Percentiles rank a stretch among this genome's conserved stretches.
Evolutionary conservation across 768 basidiomycete genomes (phyloP).

Genomic region (Rubroboletus satanas): DNA sequence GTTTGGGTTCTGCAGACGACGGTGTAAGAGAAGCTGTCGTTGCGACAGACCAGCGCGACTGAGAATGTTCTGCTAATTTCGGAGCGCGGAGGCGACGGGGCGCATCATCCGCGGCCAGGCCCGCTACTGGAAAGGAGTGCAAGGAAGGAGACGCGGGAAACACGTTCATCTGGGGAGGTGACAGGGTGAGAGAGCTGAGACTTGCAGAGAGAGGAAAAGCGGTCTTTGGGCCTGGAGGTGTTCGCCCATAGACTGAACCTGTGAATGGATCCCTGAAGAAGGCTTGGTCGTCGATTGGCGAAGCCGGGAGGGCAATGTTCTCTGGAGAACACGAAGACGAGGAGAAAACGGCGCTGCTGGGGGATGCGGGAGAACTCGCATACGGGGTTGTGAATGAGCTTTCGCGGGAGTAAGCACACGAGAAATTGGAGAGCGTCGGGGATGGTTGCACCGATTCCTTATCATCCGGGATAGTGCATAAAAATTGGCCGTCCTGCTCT

Average conservation of each 20-base stretch:
- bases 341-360: constrained; percentile 17
- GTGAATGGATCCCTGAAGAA: neutral
- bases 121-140: neutral
- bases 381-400: constrained; percentile 24
- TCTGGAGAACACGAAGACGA: constrained; percentile 18
- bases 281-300: constrained; percentile 13
- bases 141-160: constrained; percentile 10
- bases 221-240: neutral
- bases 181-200: neutral
- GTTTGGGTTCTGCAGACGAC: constrained; percentile 13
- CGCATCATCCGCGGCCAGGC: neutral
- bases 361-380: constrained; percentile 23
- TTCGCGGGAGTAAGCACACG: constrained; percentile 24
- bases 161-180: constrained; percentile 3
- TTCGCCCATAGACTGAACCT: neutral
- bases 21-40: constrained; percentile 29
- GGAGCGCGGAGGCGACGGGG: constrained; percentile 4
- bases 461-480: constrained; percentile 18
- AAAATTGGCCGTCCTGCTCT: constrained; percentile 17
- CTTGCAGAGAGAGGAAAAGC: constrained; percentile 7
- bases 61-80: constrained; percentile 3
- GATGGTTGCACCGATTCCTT: constrained; percentile 27
- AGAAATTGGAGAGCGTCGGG: constrained; percentile 29
- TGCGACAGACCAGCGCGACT: constrained; percentile 30
- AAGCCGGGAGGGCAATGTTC: constrained; percentile 25